Evolutionary conservation across 768 basidiomycete species (phyloP), one percentile per base, ranked within the genome.

Genomic region (Suillus cothurnatus): DNA sequence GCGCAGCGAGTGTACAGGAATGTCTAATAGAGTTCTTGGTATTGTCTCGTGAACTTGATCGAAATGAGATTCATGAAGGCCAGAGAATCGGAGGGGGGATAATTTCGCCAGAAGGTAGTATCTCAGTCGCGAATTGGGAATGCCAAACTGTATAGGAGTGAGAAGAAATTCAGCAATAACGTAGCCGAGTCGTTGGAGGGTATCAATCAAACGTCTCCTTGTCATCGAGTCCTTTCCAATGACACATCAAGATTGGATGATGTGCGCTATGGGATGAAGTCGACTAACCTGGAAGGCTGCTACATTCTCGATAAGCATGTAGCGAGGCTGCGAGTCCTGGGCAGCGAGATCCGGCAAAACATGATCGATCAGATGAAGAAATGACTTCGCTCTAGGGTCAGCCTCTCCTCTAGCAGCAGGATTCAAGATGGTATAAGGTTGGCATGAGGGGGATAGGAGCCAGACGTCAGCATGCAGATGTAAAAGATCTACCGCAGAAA

Each of bases 371-470:
- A 94, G 82, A 73, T 91, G 87, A 26, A 93, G 80, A 74, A 94
- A 94, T 0, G 90, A 91, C 66, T 82, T 81, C 9, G 92, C 92
- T 17, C 92, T 85, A 14, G 92, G 89, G 77, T 94, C 93, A 14
- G 77, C 77, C 9, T 83, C 85, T 12, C 90, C 91, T 78, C 88
- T 88, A 11, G 90, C 89, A 17, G 82, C 79, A 4, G 90, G 87
- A 71, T 92, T 93, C 61, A 94, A 78, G 3, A 92, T 85, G 0
- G 93, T 93, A 70, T 93, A 94, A 0, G 93, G 93, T 71, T 94
- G 92, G 73, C 92, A 94, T 8, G 92, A 86, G 6, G 92, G 93
- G 0, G 92, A 93, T 53, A 93, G 75, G 21, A 94, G 82, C 92
- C 93, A 94, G 6, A 92, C 73, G 66, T 88, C 76, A 21, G 90